Percentiles rank a stretch among this genome's conserved stretches.
phyloP scores from a whole-genome alignment of 202 grass and related monocot species.

The Cymbopogon flexuosus region DNA sequence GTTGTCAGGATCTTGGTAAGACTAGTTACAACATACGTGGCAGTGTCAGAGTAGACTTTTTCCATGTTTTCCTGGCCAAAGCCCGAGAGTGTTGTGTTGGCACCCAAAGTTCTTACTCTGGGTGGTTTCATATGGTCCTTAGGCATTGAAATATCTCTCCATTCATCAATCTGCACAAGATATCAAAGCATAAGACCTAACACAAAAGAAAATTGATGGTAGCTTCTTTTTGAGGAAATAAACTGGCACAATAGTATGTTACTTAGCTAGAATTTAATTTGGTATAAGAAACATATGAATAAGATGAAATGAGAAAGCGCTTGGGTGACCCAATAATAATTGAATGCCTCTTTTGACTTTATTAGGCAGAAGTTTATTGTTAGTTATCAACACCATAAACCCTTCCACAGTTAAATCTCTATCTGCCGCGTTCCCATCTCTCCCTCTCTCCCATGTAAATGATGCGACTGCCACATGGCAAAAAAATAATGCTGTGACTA shows the following conservation, averaged over 20 bases:
- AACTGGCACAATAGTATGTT: background rate
- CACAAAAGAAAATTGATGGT: constrained; percentile 8
- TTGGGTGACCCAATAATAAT: background rate
- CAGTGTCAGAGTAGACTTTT: constrained; percentile 42
- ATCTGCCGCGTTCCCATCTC: background rate
- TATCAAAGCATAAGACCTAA: constrained; percentile 23
- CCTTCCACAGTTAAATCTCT: background rate
- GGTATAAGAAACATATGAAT: background rate
- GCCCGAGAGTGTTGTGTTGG: constrained; percentile 57
- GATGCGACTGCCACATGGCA: background rate
- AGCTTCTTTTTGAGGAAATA: background rate
- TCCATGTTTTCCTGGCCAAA: constrained; percentile 77
- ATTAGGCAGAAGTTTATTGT: background rate
- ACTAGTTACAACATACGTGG: constrained; percentile 44
- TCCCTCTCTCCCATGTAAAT: background rate
- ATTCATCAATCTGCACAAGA: constrained; percentile 83
- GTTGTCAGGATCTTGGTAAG: constrained; percentile 20
- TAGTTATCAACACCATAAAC: background rate
- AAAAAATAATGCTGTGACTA: background rate
- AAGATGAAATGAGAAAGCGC: constrained; percentile 13
- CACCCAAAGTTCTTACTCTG: constrained; percentile 68
- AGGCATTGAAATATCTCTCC: constrained; percentile 84
- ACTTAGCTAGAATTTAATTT: constrained; percentile 1
- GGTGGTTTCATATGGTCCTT: constrained; percentile 61
- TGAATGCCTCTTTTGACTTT: background rate